Evolutionary conservation across 805 yeast genomes (phyloP).

Genomic region (Saccharomyces kudriavzevii): DNA sequence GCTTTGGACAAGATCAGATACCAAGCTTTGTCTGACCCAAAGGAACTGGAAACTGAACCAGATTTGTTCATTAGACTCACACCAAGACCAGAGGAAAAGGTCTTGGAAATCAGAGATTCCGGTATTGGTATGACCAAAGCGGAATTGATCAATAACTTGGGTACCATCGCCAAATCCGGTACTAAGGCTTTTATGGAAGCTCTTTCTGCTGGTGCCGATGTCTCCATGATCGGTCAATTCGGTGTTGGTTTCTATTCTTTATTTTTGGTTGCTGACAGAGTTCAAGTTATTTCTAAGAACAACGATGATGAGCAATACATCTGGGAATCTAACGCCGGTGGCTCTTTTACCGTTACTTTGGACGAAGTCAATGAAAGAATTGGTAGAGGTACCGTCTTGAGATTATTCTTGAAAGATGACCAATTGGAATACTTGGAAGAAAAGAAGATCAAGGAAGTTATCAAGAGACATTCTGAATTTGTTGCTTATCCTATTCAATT

Average conservation of each 20-base stretch:
- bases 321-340: slow-evolving; percentile 99
- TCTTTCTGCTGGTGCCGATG: slow-evolving; percentile 98
- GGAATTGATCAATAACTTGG: slow-evolving; percentile 96
- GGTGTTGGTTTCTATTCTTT: slow-evolving; percentile 99
- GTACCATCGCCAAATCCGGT: slow-evolving; percentile 99
- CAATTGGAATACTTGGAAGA: slow-evolving; percentile 98
- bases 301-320: slow-evolving; percentile 99
- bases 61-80: slow-evolving; percentile 95
- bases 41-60: slow-evolving; percentile 88
- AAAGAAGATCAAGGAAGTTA: slow-evolving; percentile 98
- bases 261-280: slow-evolving; percentile 97
- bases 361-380: slow-evolving; percentile 82
- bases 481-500: slow-evolving; percentile 98
- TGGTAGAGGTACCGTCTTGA: slow-evolving; percentile 90
- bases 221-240: slow-evolving; percentile 99
- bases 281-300: slow-evolving; percentile 96
- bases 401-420: slow-evolving; percentile 96
- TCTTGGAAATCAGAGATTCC: slow-evolving; percentile 94
- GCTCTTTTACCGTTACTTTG: slow-evolving; percentile 91
- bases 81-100: slow-evolving; percentile 89
- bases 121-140: slow-evolving; percentile 99
- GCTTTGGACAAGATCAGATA: slow-evolving; percentile 98
- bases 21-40: slow-evolving; percentile 88
- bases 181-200: slow-evolving; percentile 99
- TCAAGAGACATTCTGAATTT: slow-evolving; percentile 98